Conservation (phyloP, 192 early-diverging fungal species). For the Chytriomyces hyalinus region DNA sequence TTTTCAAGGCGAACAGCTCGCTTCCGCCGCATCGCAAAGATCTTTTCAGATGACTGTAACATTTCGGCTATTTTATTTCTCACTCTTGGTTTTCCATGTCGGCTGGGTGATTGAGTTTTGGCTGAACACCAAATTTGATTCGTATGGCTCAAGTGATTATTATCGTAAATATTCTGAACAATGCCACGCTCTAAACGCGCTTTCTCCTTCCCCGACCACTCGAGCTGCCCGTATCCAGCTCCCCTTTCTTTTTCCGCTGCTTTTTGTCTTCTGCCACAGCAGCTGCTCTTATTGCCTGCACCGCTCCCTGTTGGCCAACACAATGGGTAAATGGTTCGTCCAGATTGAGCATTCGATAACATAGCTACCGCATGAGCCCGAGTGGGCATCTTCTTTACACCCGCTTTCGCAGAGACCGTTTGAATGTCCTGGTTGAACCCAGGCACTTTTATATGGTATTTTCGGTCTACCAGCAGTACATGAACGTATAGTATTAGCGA, state of each 20-base stretch:
- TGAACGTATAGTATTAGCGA: neutral
- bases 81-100: neutral
- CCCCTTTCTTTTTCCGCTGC: neutral
- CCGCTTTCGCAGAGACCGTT: neutral
- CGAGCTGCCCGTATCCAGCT: neutral
- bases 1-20: conserved; percentile 1
- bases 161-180: neutral
- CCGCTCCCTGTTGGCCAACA: neutral
- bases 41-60: conserved; percentile 19
- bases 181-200: neutral
- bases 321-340: neutral
- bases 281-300: neutral
- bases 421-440: conserved; percentile 39
- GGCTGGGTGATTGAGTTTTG: no score
- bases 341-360: neutral
- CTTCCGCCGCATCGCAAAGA: conserved; percentile 32
- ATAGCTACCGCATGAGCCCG: conserved; percentile 5
- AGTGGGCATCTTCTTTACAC: conserved; percentile 8
- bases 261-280: conserved; percentile 9
- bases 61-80: conserved; percentile 1
- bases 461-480: conserved; percentile 28
- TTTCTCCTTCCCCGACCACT: neutral
- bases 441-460: conserved; percentile 44
- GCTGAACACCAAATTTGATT: no score
- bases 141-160: no score